Base-by-base conservation (phyloP, 2,329 filamentous ascomycete genomes). In the Exophiala bonariae region DNA sequence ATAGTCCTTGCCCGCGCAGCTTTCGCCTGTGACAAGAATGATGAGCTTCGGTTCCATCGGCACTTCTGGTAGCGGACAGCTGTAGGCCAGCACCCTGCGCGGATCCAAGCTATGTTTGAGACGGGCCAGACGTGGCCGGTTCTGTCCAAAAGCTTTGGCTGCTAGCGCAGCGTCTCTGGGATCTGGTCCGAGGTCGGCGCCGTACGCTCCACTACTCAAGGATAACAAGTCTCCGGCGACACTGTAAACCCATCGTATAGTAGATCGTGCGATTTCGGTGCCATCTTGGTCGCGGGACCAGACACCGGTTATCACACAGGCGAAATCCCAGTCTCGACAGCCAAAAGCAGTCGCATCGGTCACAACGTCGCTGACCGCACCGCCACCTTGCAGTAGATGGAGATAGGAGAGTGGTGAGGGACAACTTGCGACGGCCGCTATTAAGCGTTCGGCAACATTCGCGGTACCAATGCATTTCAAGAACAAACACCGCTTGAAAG, bases 401-500 rank as follows among this genome's bases (percentile, higher is more conserved):
- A 85, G 63, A 65, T 85, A 85, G 62, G 78, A 84, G 13, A 79
- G 59, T 32, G 71, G 65, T 0, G 77, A 71, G 2, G 81, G 79
- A 33, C 77, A 71, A 50, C 51, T 64, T 34, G 71, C 47, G 3
- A 84, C 14, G 4, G 80, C 77, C 2, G 58, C 47, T 11, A 74
- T 44, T 35, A 85, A 63, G 4, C 57, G 55, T 1, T 65, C 37
- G 18, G 62, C 57, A 1, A 79, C 31, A 2, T 62, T 30, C 40
- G 44, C 48, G 50, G 68, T n/a, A n/a, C n/a, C 68, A 10, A 83
- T 75, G 30, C 59, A 0, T 48, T 77, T 77, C 6, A 85, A 61
- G 56, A 85, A 84, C 22, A 85, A 33, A 59, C 81, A 85, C 55
- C 82, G 73, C 66, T 85, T 84, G 68, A 85, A 84, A 0, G 81